Percentiles rank a stretch among this genome's conserved stretches.
Evolutionary conservation across 805 yeast species (phyloP).

Genomic region (Cyberlindnera xishuangbannaensis): DNA sequence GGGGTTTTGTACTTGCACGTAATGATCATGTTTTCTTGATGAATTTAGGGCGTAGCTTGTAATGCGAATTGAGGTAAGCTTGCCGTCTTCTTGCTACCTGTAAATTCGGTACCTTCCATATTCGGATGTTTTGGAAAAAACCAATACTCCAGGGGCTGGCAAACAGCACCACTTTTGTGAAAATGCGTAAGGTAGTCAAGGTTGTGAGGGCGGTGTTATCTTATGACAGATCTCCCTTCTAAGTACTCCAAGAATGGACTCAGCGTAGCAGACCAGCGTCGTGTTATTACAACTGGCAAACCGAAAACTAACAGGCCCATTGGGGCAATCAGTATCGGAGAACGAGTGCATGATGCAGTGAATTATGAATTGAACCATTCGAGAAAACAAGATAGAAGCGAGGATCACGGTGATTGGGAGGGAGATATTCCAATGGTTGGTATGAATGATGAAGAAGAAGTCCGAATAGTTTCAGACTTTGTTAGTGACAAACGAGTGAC

Average conservation of each 20-base stretch:
- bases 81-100: background rate
- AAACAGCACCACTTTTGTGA: no score
- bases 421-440: constrained; percentile 46
- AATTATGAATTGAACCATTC: background rate
- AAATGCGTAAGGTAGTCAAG: no score
- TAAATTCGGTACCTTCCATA: background rate
- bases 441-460: constrained; percentile 40
- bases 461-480: constrained; percentile 37
- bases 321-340: constrained; percentile 23
- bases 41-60: constrained; percentile 1
- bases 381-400: background rate
- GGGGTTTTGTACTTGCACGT: constrained; percentile 14
- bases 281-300: constrained; percentile 14
- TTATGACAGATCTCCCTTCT: constrained; percentile 24
- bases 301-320: constrained; percentile 18
- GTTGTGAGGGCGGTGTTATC: no score
- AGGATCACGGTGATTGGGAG: constrained; percentile 12
- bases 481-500: constrained; percentile 27
- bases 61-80: background rate
- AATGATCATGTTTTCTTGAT: constrained; percentile 17
- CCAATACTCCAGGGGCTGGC: no score
- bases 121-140: no score
- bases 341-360: constrained; percentile 18
- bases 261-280: constrained; percentile 11
- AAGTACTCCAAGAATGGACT: constrained; percentile 21